Evolutionary conservation across 768 basidiomycete genomes (phyloP).

Genomic region (Rickenella mellea): DNA sequence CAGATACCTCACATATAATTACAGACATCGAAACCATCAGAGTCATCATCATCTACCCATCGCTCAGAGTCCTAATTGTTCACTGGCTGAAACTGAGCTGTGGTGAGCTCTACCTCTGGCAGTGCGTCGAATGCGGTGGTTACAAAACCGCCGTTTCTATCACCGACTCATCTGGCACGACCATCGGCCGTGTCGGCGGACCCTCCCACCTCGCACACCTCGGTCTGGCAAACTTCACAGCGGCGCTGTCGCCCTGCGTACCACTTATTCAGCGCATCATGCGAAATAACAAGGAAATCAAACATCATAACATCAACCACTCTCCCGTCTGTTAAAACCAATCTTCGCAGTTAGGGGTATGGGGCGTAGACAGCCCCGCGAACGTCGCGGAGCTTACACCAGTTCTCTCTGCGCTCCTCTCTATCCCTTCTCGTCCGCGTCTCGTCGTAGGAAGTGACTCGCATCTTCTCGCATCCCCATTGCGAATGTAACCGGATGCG

Average conservation of each 20-base stretch:
- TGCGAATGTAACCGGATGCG: conserved; percentile 50
- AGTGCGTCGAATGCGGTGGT: conserved; percentile 86
- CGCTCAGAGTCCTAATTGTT: too few species aligned
- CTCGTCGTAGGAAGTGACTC: conserved; percentile 76
- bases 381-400: conserved; percentile 47
- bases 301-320: too few species aligned
- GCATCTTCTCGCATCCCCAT: conserved; percentile 72
- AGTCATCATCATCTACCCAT: too few species aligned
- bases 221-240: conserved; percentile 47
- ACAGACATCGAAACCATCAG: too few species aligned
- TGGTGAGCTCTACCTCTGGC: too few species aligned
- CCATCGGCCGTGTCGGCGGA: conserved; percentile 64
- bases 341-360: conserved; percentile 81
- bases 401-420: conserved; percentile 46
- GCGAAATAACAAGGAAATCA: conserved; percentile 4
- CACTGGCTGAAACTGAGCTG: too few species aligned
- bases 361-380: conserved; percentile 65
- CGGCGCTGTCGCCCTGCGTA: conserved; percentile 33
- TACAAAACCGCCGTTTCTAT: conserved; percentile 80
- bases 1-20: too few species aligned
- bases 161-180: conserved; percentile 41
- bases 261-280: conserved; percentile 12
- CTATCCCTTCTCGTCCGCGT: conserved; percentile 41
- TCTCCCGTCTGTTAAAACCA: conserved; percentile 65
- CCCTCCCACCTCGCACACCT: conserved; percentile 83